Evolutionary conservation across 2,329 filamentous ascomycete species (phyloP), one percentile per base, ranked within the genome.

Genomic region (Aspergillus clavatus): DNA sequence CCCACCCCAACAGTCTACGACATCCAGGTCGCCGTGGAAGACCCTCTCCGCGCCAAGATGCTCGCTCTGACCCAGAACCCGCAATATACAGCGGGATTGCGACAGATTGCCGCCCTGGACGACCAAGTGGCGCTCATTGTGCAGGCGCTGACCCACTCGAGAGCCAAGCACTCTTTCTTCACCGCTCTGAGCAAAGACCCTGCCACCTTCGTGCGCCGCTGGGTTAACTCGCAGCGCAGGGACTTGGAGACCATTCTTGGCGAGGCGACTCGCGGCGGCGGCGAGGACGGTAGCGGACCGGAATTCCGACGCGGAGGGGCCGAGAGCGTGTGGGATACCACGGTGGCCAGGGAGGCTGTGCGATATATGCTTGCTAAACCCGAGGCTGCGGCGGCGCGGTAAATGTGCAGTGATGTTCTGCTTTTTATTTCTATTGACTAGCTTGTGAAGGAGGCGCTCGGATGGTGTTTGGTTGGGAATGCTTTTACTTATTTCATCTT

Each of bases 131-230:
- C 89, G 0, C 76, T 87, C 11, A 76, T 95, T 16, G 76, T 96
- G 45, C 89, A 95, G 65, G 88, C 87, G 1, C 79, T 96, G 36
- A 79, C 83, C 22, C 83, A 89, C 55, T 88, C 87, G 21, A 95
- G 95, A 64, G 87, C 89, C 19, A 95, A 95, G 65, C 88, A 95
- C 65, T 81, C 84, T 12, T 98, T 98, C 73, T 85, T 93, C 67
- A 82, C 80, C 5, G 81, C 82, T 4, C 75, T 97, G 52, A 81
- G 83, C 47, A 81, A 85, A 52, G 89, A 96, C 56, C 93, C 93
- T 0, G 84, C 87, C 12, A 81, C 79, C 10, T 97, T 97, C 59
- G 77, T 96, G 48, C 83, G 81, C 53, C 82, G 87, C 60, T 98
- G 93, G 93, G 76, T 95, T 42, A 89, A 84, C 59, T 91, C 86